Evolutionary conservation across 2,329 filamentous ascomycete species (phyloP).

Genomic region (Allantophomopsis cytisporea): DNA sequence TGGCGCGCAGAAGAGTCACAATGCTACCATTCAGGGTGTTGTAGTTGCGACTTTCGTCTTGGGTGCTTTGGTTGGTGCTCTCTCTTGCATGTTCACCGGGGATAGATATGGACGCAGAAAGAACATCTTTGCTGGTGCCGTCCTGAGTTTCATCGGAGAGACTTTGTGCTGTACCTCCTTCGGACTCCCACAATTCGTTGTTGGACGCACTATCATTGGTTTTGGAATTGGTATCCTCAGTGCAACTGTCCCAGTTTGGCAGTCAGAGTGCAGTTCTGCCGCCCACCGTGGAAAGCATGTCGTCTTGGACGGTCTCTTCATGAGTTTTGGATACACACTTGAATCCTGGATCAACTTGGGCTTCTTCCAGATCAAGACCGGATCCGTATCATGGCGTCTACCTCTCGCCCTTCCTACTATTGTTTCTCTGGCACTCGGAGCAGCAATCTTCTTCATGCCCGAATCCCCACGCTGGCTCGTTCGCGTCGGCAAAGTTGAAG

Average conservation of each 20-base stretch:
- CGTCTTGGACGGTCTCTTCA: constrained; percentile 22
- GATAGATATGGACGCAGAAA: constrained; percentile 9
- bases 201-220: constrained; percentile 26
- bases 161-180: constrained; percentile 13
- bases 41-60: constrained; percentile 7
- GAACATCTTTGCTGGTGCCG: constrained; percentile 6
- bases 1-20: constrained; percentile 15
- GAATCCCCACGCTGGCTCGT: constrained; percentile 24
- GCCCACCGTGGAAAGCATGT: constrained; percentile 28
- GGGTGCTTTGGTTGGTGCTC: constrained; percentile 23
- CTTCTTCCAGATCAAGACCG: constrained; percentile 20
- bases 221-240: constrained; percentile 21
- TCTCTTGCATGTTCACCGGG: constrained; percentile 7
- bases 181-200: constrained; percentile 24
- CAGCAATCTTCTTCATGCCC: constrained; percentile 20
- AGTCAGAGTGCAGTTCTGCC: constrained; percentile 21
- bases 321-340: constrained; percentile 22
- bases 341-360: constrained; percentile 31
- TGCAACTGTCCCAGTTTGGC: constrained; percentile 24
- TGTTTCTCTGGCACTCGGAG: constrained; percentile 19
- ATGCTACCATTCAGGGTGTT: constrained; percentile 23
- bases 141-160: constrained; percentile 4
- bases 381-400: constrained; percentile 19
- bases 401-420: constrained; percentile 21
- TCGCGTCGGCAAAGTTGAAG: constrained; percentile 17